Base-by-base conservation (phyloP, 345 rosid species). In the Linum tenue region DNA sequence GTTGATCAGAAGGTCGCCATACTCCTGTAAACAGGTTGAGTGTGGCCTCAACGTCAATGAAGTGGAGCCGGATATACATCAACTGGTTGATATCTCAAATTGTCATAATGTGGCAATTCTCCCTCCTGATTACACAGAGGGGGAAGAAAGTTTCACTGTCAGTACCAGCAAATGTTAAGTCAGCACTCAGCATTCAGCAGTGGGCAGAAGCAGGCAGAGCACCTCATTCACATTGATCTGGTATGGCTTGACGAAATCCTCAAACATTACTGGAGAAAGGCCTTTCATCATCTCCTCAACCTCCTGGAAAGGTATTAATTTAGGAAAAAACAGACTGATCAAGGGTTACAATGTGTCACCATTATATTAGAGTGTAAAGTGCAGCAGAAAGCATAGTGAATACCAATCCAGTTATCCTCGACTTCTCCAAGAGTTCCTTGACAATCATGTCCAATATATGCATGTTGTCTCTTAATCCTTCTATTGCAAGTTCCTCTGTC, bases 351-450 rank as follows among this genome's bases (percentile, higher is more conserved):
- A 22, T 22, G 37, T 58, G 8, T 16, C 36, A 58, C 11, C 61
- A 15, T 58, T 16, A 5, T 58, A 8, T 7, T 55, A 17, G 38
- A 0, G 38, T 43, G 14, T n/a, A 8, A 72, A 11, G 62, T 44
- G 69, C 64, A 7, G 35, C 7, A 35, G 69, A 11, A 61, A 65
- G 66, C 53, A 56, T 38, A 8, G 16, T 55, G 44, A 48, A 57
- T 89, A 92, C 98, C 98, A 86, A 73, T 82, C 98, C 98, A 68
- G 97, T 90, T 73, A 92, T 85, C 80, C 94, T 90, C 3, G 94
- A 90, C 58, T 80, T 76, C 69, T 86, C 90, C 76, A 89, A 73
- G 64, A 92, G 82, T 43, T 84, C 90, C 63, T 76, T 73, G 1
- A 89, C 81, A 73, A 92, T 80, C 59, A 84, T 67, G 72, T 92